Base-by-base conservation (phyloP, 2,329 filamentous ascomycete species). In the Colletotrichum cereale region DNA sequence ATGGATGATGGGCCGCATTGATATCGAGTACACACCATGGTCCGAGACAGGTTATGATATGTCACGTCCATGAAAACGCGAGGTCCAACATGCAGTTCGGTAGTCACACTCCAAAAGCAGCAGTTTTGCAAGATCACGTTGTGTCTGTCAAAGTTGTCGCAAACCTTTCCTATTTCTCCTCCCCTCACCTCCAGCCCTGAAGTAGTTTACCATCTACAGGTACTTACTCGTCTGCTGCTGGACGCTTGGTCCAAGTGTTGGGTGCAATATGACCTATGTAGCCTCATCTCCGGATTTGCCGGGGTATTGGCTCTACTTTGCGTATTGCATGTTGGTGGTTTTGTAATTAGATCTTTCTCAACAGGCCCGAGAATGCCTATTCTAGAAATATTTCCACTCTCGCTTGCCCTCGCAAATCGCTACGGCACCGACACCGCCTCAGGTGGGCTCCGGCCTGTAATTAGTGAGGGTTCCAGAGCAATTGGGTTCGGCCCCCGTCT, bases 371-470 rank as follows among this genome's bases (percentile, higher is more conserved):
- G 26, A 50, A 65, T 71, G 56, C 42, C 57, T 26, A 38, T 67
- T 71, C 50, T 58, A 71, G 57, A 67, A 71, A 57, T 61, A 38
- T 36, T 58, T 53, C 50, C 68, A 71, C 68, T 71, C 24, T 71
- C 68, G 68, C 68, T 71, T 71, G 57, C 40, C 42, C 52, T 62
- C 42, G 44, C 44, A 62, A 24, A 67, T 56, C 31, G 53, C 31
- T 38, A 47, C 29, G 36, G 34, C 52, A 34, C 44, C 55, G 67
- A 71, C 65, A 71, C 64, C 64, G 68, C 68, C 67, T 71, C 67
- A 57, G 67, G 57, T 61, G 58, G 44, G 48, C 66, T 52, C 60
- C 52, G 50, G 31, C 44, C 61, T 53, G 34, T 53, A 63, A 71
- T 71, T 71, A 71, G 26, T 62, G 57, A 57, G 42, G 42, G 55